Evolutionary conservation across 495 filamentous ascomycete genomes (phyloP).

Genomic region (Ascobolus immersus): DNA sequence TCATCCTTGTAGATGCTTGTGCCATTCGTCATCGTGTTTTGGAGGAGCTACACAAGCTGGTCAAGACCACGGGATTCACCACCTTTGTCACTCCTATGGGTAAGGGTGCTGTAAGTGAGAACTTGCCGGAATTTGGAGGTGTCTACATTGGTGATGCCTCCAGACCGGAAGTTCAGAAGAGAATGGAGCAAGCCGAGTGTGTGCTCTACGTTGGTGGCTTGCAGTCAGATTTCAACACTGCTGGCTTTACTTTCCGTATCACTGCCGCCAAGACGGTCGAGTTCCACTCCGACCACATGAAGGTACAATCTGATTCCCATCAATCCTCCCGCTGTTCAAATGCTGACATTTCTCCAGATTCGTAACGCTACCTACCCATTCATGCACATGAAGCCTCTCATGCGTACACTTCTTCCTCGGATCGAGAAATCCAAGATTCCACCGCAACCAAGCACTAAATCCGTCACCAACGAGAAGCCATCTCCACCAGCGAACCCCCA

Average conservation of each 20-base stretch:
- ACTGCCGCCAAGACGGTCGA: slow-evolving; percentile 66
- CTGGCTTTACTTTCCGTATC: slow-evolving; percentile 62
- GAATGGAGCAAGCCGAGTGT: slow-evolving; percentile 57
- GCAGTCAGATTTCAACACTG: slow-evolving; percentile 74
- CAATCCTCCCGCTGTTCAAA: background rate
- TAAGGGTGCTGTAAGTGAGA: slow-evolving; percentile 67
- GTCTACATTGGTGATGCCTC: slow-evolving; percentile 72
- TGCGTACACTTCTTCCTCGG: slow-evolving; percentile 41
- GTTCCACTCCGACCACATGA: slow-evolving; percentile 54
- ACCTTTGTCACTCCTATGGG: slow-evolving; percentile 83
- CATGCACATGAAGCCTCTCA: slow-evolving; percentile 64
- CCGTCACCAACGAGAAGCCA: too few relatives aligned
- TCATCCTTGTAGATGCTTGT: slow-evolving; percentile 80
- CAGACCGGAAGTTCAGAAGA: slow-evolving; percentile 38
- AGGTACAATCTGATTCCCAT: slow-evolving; percentile 19
- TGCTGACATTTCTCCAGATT: slow-evolving; percentile 15
- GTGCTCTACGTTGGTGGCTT: slow-evolving; percentile 65
- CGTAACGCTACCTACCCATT: slow-evolving; percentile 64
- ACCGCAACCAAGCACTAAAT: slow-evolving; percentile 20
- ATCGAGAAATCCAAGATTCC: slow-evolving; percentile 32
- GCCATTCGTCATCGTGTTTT: slow-evolving; percentile 56
- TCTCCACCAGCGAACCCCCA: too few relatives aligned
- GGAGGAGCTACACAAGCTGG: slow-evolving; percentile 49
- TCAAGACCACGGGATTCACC: slow-evolving; percentile 50
- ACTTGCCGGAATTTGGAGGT: slow-evolving; percentile 47